phyloP scores from a whole-genome alignment of 2,329 filamentous ascomycete genomes.

The Colletotrichum chrysophilum region DNA sequence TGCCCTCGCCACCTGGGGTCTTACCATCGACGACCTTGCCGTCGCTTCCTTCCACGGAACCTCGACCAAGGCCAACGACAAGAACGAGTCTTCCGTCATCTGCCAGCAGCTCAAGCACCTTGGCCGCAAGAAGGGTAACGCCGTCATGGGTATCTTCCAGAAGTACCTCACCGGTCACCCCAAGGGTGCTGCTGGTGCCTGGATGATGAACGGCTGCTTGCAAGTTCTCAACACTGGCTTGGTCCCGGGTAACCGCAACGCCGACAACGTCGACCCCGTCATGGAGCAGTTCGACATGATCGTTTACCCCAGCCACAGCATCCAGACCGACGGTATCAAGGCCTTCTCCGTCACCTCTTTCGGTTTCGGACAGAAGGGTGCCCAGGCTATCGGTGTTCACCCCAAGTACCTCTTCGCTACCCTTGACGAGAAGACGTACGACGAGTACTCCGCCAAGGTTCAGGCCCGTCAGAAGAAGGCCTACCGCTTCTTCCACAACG shows the following conservation, averaged over 20 bases:
- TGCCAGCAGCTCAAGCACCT: constrained; percentile 96
- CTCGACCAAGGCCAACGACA: constrained; percentile 98
- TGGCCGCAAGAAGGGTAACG: constrained; percentile 95
- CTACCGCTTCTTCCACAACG: constrained; percentile 98
- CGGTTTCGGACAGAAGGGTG: constrained; percentile 98
- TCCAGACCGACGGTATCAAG: constrained; percentile 98
- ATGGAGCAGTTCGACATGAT: constrained; percentile 99
- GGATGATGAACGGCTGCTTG: constrained; percentile 99
- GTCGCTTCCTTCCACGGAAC: constrained; percentile 99
- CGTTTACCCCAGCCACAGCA: constrained; percentile 91
- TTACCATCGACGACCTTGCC: constrained; percentile 93
- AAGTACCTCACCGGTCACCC: constrained; percentile 99
- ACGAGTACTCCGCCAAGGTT: constrained; percentile 85
- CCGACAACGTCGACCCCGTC: constrained; percentile 93
- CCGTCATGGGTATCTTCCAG: constrained; percentile 96
- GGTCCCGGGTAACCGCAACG: constrained; percentile 96
- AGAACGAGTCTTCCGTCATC: constrained; percentile 98
- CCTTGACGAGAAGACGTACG: constrained; percentile 86
- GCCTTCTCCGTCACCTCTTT: constrained; percentile 99
- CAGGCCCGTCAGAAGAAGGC: constrained; percentile 96
- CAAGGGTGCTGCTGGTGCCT: constrained; percentile 98
- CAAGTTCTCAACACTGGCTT: constrained; percentile 94
- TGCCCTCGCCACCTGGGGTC: constrained; percentile 95
- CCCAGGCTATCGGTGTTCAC: constrained; percentile 95
- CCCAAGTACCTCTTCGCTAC: constrained; percentile 94